These are phyloP conservation scores for Eleusine coracana DNA, from an alignment of 176 grass and related monocot species.

Conservation along the genomic window DNA sequence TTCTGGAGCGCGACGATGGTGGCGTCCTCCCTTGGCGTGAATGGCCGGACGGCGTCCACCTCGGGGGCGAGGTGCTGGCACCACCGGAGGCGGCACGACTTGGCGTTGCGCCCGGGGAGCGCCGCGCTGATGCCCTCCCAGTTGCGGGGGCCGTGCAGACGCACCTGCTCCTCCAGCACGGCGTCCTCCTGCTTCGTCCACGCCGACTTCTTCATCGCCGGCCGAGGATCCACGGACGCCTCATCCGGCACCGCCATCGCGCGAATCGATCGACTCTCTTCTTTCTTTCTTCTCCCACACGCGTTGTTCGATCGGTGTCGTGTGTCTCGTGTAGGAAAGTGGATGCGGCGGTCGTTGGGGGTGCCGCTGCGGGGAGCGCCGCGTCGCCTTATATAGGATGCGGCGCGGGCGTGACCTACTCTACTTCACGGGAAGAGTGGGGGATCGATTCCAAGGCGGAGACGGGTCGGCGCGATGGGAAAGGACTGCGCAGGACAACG, in stretches of 20 bases:
- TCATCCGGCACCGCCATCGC: background rate
- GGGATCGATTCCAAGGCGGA: background rate
- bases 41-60: constrained; percentile 44
- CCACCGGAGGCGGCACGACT: constrained; percentile 85
- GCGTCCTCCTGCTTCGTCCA: constrained; percentile 68
- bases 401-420: background rate
- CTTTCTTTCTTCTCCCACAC: background rate
- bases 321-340: background rate
- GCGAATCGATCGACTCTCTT: background rate
- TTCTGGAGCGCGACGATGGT: constrained; percentile 40
- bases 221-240: background rate
- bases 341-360: background rate
- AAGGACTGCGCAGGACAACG: background rate
- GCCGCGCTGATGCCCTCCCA: constrained; percentile 55
- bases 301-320: background rate
- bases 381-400: constrained; percentile 19
- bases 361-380: background rate
- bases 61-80: constrained; percentile 61
- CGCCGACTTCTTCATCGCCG: constrained; percentile 45
- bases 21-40: constrained; percentile 54
- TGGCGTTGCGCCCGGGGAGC: constrained; percentile 48
- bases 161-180: constrained; percentile 53
- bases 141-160: constrained; percentile 46
- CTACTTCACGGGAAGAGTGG: background rate
- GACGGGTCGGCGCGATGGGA: background rate